Evolutionary conservation across 1,284 basidiomycete genomes (phyloP).

Genomic region (Microbotryum silenes-acaulis): DNA sequence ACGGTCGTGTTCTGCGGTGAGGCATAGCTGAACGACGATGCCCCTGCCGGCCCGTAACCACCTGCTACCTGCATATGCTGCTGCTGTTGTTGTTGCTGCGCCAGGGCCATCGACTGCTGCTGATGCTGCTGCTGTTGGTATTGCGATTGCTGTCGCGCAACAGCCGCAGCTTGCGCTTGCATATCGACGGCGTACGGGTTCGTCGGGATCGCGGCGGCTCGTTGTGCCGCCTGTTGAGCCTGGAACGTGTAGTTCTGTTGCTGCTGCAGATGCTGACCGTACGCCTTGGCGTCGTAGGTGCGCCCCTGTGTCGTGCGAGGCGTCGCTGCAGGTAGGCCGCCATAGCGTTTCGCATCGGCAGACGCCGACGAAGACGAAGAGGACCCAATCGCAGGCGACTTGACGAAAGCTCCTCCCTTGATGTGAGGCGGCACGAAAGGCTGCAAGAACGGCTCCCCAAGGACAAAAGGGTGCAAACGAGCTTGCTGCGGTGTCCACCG

Average conservation of each 20-base stretch:
- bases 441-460: constrained; percentile 57
- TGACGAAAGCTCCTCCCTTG: constrained; percentile 22
- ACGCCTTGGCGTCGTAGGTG: constrained; percentile 84
- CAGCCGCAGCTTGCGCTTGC: constrained; percentile 28
- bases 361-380: constrained; percentile 20
- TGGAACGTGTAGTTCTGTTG: constrained; percentile 90
- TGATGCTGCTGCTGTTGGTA: constrained; percentile 11
- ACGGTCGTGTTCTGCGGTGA: constrained; percentile 10
- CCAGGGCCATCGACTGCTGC: neutral
- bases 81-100: constrained; percentile 1
- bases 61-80: constrained; percentile 10
- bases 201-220: constrained; percentile 27
- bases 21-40: constrained; percentile 12
- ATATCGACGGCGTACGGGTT: constrained; percentile 33
- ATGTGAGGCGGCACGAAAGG: constrained; percentile 39
- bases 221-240: constrained; percentile 38
- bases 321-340: constrained; percentile 69
- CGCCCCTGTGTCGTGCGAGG: constrained; percentile 61
- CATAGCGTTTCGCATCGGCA: constrained; percentile 74
- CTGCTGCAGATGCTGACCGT: constrained; percentile 87
- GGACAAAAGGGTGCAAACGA: constrained; percentile 92
- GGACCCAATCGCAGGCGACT: constrained; percentile 22
- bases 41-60: constrained; percentile 13
- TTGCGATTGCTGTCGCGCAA: constrained; percentile 14
- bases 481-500: constrained; percentile 98